phyloP scores from a whole-genome alignment of 352 stramenopile genomes.

The Phytophthora colocasiae region DNA sequence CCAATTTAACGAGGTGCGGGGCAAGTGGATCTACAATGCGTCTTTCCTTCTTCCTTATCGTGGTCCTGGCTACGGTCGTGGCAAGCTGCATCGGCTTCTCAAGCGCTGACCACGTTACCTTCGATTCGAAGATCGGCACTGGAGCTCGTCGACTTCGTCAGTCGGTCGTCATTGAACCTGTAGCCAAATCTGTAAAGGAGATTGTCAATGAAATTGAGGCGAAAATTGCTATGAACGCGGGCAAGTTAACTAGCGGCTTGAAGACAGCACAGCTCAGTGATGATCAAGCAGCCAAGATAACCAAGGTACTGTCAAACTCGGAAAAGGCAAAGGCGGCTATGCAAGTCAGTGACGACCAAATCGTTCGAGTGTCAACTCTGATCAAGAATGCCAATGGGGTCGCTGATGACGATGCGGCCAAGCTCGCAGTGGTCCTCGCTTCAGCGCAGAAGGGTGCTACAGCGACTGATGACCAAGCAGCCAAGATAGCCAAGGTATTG shows the following conservation, averaged over 20 bases:
- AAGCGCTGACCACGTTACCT: no score
- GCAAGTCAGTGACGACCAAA: not conserved
- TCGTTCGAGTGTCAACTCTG: not conserved
- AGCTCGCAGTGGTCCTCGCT: not conserved
- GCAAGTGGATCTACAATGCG: not conserved
- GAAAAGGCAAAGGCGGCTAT: not conserved
- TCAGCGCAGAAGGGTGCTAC: not conserved
- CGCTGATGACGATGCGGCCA: slow-evolving; percentile 1
- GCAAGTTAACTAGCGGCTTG: not conserved
- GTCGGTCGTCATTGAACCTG: not conserved
- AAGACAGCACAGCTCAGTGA: not conserved
- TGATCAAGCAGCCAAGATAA: not conserved
- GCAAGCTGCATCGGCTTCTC: not conserved
- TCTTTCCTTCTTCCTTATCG: not conserved
- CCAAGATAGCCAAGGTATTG: not conserved
- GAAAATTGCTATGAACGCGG: not conserved
- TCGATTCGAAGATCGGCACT: not conserved
- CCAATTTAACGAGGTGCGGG: no score
- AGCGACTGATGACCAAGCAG: not conserved
- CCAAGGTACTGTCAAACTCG: not conserved
- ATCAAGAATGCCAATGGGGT: not conserved
- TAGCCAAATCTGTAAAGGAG: no score
- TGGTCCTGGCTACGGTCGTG: not conserved
- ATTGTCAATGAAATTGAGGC: no score
- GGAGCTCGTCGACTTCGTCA: not conserved